Conservation (phyloP, 2,329 filamentous ascomycete genomes). For the Phialemoniopsis sp. region DNA sequence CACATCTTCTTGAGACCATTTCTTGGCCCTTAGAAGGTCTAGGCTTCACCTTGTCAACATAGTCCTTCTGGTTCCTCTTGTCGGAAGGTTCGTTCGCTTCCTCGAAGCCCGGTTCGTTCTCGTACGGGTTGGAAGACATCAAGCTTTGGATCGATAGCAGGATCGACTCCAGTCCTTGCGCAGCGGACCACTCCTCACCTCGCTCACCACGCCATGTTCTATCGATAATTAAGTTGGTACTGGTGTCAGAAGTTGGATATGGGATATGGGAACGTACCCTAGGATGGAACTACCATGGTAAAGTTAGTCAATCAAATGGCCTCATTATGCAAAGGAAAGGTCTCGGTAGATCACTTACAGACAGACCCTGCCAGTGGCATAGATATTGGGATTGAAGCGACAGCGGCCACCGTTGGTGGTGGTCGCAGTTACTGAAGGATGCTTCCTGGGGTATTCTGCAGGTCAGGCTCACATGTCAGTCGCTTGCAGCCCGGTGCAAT, state of each 20-base stretch:
- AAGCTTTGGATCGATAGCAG: slow-evolving; percentile 94
- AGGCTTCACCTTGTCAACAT: slow-evolving; percentile 70
- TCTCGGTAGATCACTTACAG: slow-evolving; percentile 53
- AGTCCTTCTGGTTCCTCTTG: slow-evolving; percentile 69
- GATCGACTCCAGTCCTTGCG: slow-evolving; percentile 91
- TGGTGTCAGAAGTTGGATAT: slow-evolving; percentile 7
- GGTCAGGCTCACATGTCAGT: slow-evolving; percentile 1
- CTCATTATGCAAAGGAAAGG: not conserved
- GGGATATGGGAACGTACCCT: slow-evolving; percentile 51
- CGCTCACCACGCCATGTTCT: slow-evolving; percentile 91
- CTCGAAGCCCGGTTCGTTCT: slow-evolving; percentile 94
- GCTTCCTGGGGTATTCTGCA: slow-evolving; percentile 75
- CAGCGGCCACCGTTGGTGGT: slow-evolving; percentile 88
- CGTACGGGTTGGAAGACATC: slow-evolving; percentile 90
- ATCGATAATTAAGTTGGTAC: slow-evolving; percentile 10
- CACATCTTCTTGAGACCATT: not conserved
- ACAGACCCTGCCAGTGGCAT: slow-evolving; percentile 86
- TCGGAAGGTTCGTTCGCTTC: slow-evolving; percentile 64
- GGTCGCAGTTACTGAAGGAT: slow-evolving; percentile 58
- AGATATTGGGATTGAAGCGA: slow-evolving; percentile 97
- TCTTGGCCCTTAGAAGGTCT: not conserved
- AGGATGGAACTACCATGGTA: slow-evolving; percentile 66
- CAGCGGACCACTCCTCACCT: slow-evolving; percentile 94
- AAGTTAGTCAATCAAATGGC: not conserved
- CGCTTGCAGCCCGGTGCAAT: slow-evolving; percentile 1